Conservation (phyloP, 805 yeast genomes). For the Suhomyces canberraensis region DNA sequence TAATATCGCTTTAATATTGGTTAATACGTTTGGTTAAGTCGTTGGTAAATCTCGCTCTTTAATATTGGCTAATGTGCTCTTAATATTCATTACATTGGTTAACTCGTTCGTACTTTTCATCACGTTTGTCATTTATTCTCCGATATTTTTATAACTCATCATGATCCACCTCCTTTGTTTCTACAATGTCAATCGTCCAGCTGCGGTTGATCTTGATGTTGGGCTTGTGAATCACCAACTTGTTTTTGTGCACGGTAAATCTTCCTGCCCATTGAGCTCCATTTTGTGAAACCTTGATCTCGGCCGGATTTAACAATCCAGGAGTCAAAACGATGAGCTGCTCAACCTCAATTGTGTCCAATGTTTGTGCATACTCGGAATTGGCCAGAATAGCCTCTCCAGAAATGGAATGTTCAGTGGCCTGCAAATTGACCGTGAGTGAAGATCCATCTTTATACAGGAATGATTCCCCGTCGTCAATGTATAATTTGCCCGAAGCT, state of each 20-base stretch:
- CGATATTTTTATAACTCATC: slow-evolving; percentile 32
- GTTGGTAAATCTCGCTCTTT: too few relatives aligned
- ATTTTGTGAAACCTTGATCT: slow-evolving; percentile 34
- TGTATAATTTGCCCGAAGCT: slow-evolving; percentile 61
- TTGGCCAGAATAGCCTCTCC: slow-evolving; percentile 8
- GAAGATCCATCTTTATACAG: slow-evolving; percentile 59
- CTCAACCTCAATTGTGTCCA: slow-evolving; percentile 47
- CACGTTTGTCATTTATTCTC: too few relatives aligned
- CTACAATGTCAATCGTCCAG: slow-evolving; percentile 43
- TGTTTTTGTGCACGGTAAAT: slow-evolving; percentile 10
- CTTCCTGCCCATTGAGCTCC: slow-evolving; percentile 35
- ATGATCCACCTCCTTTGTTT: slow-evolving; percentile 12
- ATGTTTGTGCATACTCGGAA: slow-evolving; percentile 11
- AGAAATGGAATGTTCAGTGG: slow-evolving; percentile 29
- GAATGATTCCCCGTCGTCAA: slow-evolving; percentile 84
- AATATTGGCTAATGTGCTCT: too few relatives aligned
- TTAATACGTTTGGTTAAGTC: too few relatives aligned
- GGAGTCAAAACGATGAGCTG: slow-evolving; percentile 49
- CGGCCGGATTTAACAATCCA: slow-evolving; percentile 10
- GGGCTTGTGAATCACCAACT: slow-evolving; percentile 47
- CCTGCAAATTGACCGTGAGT: slow-evolving; percentile 42
- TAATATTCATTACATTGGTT: too few relatives aligned
- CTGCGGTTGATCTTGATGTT: slow-evolving; percentile 39
- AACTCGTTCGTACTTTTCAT: too few relatives aligned
- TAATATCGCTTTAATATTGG: too few relatives aligned